phyloP scores from a whole-genome alignment of 2,329 filamentous ascomycete species.

The Cadophora malorum region DNA sequence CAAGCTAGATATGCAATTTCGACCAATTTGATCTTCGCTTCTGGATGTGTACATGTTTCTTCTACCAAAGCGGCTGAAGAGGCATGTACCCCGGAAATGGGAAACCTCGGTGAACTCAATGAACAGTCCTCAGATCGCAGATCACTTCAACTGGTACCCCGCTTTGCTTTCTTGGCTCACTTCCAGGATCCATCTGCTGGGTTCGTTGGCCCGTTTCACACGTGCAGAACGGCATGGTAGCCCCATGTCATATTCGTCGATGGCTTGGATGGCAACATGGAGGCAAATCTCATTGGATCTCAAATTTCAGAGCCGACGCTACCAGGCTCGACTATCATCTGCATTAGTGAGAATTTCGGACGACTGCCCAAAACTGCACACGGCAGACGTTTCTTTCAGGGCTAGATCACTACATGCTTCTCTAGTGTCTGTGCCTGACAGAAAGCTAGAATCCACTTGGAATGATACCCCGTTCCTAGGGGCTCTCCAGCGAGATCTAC shows the following conservation, averaged over 20 bases:
- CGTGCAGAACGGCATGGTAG: conserved; percentile 6
- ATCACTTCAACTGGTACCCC: conserved; percentile 3
- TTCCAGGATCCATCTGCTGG: conserved; percentile 7
- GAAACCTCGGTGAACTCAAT: conserved; percentile 13
- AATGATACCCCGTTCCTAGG: background rate
- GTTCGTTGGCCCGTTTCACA: conserved; percentile 14
- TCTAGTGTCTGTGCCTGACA: conserved; percentile 10
- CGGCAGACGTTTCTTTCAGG: background rate
- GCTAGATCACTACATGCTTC: background rate
- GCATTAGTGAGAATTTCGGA: conserved; percentile 12
- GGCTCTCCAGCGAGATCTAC: conserved; percentile 5
- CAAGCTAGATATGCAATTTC: background rate
- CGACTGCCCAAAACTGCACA: conserved; percentile 7
- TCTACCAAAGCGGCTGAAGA: background rate
- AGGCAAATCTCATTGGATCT: conserved; percentile 13
- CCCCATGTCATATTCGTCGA: background rate
- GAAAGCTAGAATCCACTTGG: conserved; percentile 14
- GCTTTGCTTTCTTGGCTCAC: background rate
- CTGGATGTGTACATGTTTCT: background rate
- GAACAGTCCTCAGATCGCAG: conserved; percentile 22
- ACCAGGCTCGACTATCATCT: conserved; percentile 1
- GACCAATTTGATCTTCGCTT: background rate
- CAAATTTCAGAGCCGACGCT: background rate
- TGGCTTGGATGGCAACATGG: background rate
- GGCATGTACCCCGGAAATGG: conserved; percentile 11